These are phyloP conservation scores for Ochetophila trinervis DNA, from an alignment of 306 rosid genomes.

Conservation along the genomic window DNA sequence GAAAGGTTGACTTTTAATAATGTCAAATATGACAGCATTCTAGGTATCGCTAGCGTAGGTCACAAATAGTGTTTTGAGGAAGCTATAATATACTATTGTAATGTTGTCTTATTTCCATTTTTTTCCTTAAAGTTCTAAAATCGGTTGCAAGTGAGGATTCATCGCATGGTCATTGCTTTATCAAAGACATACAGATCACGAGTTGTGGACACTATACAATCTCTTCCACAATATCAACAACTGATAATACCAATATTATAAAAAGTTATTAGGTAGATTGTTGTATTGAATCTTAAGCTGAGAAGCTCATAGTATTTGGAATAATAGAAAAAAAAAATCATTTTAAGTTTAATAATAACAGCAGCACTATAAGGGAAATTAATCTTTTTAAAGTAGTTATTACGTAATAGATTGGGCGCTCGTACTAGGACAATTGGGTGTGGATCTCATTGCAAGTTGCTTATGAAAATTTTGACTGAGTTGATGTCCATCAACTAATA, in stretches of 20 bases:
- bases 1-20: too few relatives aligned
- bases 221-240: constrained; percentile 95
- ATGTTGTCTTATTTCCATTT: background rate
- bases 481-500: background rate
- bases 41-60: too few relatives aligned
- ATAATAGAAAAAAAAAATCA: background rate
- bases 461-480: too few relatives aligned
- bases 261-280: background rate
- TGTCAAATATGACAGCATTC: too few relatives aligned
- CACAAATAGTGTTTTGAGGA: too few relatives aligned
- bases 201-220: constrained; percentile 76
- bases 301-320: background rate
- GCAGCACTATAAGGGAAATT: background rate
- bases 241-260: background rate
- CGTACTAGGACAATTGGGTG: background rate
- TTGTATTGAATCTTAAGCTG: background rate
- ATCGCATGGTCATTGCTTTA: constrained; percentile 81
- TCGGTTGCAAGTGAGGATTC: constrained; percentile 68
- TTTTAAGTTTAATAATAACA: background rate
- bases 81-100: too few relatives aligned
- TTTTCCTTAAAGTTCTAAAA: constrained; percentile 9
- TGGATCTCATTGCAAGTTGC: too few relatives aligned
- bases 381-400: background rate
- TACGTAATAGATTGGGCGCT: background rate
- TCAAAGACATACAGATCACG: constrained; percentile 81